Evolutionary conservation across 495 filamentous ascomycete genomes (phyloP).

Genomic region (Sordaria brevicollis): DNA sequence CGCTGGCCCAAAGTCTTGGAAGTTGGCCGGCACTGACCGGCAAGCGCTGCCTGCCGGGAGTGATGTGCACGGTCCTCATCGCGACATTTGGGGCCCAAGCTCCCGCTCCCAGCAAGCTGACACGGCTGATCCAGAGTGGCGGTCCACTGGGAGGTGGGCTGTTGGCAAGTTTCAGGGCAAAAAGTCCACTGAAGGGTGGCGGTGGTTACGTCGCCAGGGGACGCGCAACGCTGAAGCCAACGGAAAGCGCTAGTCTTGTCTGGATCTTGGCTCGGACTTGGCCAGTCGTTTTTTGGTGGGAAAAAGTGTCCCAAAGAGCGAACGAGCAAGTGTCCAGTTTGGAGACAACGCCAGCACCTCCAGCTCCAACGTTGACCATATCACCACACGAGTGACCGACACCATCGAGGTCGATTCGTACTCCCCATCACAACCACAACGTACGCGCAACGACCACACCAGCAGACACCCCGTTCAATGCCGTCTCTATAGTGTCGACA

Average conservation of each 20-base stretch:
- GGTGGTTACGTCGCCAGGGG: neutral
- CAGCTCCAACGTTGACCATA: neutral
- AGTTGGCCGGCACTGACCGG: too few species aligned
- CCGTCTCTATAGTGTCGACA: neutral
- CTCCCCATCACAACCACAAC: neutral
- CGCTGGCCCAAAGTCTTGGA: neutral
- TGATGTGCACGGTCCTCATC: neutral
- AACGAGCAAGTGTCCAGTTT: neutral
- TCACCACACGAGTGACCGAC: neutral
- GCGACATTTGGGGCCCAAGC: neutral
- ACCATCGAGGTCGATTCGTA: neutral
- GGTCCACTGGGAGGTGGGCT: neutral
- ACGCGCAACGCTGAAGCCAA: neutral
- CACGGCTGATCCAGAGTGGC: neutral
- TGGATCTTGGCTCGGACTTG: neutral
- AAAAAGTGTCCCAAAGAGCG: neutral
- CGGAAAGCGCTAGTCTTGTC: neutral
- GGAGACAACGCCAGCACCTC: neutral
- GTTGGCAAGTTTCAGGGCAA: neutral
- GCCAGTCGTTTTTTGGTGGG: neutral
- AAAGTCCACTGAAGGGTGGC: neutral
- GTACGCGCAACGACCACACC: neutral
- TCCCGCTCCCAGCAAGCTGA: too few species aligned
- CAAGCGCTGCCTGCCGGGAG: neutral
- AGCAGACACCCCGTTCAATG: neutral